These are phyloP conservation scores for Thymus mandschuricus DNA, from an alignment of 257 asterid species.

Conservation along the genomic window DNA sequence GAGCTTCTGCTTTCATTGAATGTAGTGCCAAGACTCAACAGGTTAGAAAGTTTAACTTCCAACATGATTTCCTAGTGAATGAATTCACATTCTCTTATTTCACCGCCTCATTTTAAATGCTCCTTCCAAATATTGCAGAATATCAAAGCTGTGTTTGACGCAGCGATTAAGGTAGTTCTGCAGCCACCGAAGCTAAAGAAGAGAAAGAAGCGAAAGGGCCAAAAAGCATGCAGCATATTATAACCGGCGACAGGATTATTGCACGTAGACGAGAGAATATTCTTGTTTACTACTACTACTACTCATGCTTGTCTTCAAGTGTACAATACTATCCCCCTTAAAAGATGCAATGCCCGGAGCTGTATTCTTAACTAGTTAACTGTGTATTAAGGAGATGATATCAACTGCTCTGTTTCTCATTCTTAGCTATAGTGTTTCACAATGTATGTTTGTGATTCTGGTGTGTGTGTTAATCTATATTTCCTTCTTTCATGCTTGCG, in stretches of 20 bases:
- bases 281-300: background rate
- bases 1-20: constrained; percentile 76
- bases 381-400: constrained; percentile 23
- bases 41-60: constrained; percentile 36
- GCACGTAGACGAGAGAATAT: background rate
- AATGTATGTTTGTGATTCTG: constrained; percentile 30
- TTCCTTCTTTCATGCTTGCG: too few species aligned
- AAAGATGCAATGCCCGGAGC: constrained; percentile 22
- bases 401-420: constrained; percentile 24
- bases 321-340: constrained; percentile 3
- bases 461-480: constrained; percentile 31
- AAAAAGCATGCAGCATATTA: constrained; percentile 60
- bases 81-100: background rate
- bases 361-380: constrained; percentile 28
- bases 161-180: constrained; percentile 73
- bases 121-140: constrained; percentile 49
- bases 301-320: constrained; percentile 5
- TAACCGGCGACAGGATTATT: constrained; percentile 30
- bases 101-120: background rate
- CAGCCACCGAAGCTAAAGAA: constrained; percentile 79
- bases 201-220: constrained; percentile 79
- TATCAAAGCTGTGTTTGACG: constrained; percentile 79
- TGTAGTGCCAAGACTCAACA: constrained; percentile 85
- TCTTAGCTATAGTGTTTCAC: constrained; percentile 27
- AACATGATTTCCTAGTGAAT: background rate